These are phyloP conservation scores for Rhizophlyctis rosea DNA, from an alignment of 192 early-diverging fungal genomes.

Conservation along the genomic window DNA sequence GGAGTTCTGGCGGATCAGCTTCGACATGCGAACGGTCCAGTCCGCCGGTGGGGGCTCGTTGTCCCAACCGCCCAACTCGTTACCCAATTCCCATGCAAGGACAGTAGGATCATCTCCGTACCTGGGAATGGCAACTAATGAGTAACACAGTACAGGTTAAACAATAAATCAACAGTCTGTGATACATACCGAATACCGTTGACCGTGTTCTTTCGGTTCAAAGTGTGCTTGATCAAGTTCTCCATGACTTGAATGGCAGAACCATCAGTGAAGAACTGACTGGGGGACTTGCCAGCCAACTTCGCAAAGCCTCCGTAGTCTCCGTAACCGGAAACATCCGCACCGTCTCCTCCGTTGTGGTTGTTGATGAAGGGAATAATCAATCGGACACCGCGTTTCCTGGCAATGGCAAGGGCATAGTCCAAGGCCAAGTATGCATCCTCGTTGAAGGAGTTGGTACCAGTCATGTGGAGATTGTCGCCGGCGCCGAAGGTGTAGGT, in stretches of 20 bases:
- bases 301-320: slow-evolving; percentile 20
- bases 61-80: slow-evolving; percentile 39
- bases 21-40: slow-evolving; percentile 16
- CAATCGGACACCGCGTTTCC: slow-evolving; percentile 24
- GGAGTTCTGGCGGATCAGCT: slow-evolving; percentile 19
- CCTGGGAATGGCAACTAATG: slow-evolving; percentile 1
- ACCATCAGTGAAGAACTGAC: slow-evolving; percentile 12
- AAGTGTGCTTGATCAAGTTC: slow-evolving; percentile 28
- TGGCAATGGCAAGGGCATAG: slow-evolving; percentile 30
- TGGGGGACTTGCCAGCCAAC: slow-evolving; percentile 2
- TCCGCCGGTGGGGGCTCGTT: slow-evolving; percentile 4
- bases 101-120: slow-evolving; percentile 46
- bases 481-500: slow-evolving; percentile 33
- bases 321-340: slow-evolving; percentile 7
- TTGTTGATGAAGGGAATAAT: slow-evolving; percentile 50
- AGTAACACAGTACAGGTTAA: background rate
- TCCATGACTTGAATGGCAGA: slow-evolving; percentile 23
- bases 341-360: slow-evolving; percentile 10
- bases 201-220: slow-evolving; percentile 42
- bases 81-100: slow-evolving; percentile 48
- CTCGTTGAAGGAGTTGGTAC: slow-evolving; percentile 25
- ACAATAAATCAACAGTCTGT: background rate
- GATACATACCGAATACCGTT: slow-evolving; percentile 27
- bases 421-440: slow-evolving; percentile 38
- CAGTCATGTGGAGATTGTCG: slow-evolving; percentile 21